Base-by-base conservation (phyloP, 805 yeast species). In the Yamadazyma olivae region DNA sequence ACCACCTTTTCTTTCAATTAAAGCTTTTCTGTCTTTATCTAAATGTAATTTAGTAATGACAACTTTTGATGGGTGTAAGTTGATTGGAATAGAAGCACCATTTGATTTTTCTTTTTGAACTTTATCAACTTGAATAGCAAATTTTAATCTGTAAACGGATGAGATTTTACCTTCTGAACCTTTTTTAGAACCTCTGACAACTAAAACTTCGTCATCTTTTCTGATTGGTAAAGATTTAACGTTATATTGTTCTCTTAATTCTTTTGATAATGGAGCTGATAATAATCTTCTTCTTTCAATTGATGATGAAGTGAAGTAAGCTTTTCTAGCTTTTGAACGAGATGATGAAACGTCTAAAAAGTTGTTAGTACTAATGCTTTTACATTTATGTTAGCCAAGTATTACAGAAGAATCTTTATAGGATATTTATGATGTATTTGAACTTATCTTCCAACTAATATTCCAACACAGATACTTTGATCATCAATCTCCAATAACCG, bases 271-370 rank as follows among this genome's bases (percentile, higher is more conserved):
- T 64, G 98, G 97, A 70, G 99, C 98, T 64, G 97, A 85, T 83
- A 93, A 77, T 71, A 93, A 76, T 57, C 73, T 76, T 78, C 98
- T 87, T 78, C 97, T 87, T 66, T 77, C 87, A 57, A 91, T 83
- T 54, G 99, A 91, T 64, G 98, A 95, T 59, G 99, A 95, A 64
- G 77, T 78, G 91, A 93, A 93, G 84, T 93, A 86, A 74, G 98
- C 98, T 87, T 93, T 93, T 86, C 99, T 90, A 73, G 97, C 80
- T 84, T 93, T 93, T 74, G 95, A 85, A 81, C 99, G 93, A 70
- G 96, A 90, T 71, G 95, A 83, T 64, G 99, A 89, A 74, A 93
- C 98, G 96, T 93, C 96, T 85, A 54, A 17, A 46, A 18, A 17
- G 14, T 18, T 35, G 38, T 34, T 34, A 35, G 39, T 35, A 35